Evolutionary conservation across 2,329 filamentous ascomycete genomes (phyloP), one percentile per base, ranked within the genome.

Genomic region (Biscogniauxia sp.): DNA sequence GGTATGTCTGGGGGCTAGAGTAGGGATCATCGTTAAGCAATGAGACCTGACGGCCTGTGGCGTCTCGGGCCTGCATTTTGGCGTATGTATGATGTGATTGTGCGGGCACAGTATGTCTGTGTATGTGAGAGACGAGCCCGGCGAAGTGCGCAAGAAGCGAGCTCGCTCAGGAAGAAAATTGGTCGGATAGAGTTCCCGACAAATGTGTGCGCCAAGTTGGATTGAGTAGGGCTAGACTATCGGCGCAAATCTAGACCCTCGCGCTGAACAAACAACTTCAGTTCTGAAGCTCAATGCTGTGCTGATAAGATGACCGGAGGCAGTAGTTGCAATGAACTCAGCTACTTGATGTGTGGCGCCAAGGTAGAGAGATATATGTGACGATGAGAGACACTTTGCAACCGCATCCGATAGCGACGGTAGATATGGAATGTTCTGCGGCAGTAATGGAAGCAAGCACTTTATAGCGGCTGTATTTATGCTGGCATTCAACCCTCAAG

Each of bases 1-100:
- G 71, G 62, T 76, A 79, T 67, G 73, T 65, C 61, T 63, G 64
- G 59, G 61, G 63, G 61, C 65, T 68, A 19, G 70, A 60, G 59
- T 73, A 69, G 15, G 74, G 70, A 54, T 85, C 83, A 64, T 87
- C 83, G 71, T 87, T 87, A 49, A 88, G 77, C 9, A 88, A 77
- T 56, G 85, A 87, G 70, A 88, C 81, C 72, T 80, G 77, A 66
- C 83, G 82, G 67, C 85, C 85, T 51, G 80, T 77, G 51, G 84
- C 82, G 72, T 87, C 82, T 68, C 80, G 77, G 56, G 79, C 81
- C 63, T 85, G 79, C 82, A 87, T 86, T 65, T 61, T 75, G 7
- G 28, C 28, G 23, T 23, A 23, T 54, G 52, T 37, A 13, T 26
- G n/a, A n/a, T 52, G 23, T 52, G 49, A 9, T 19, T 19, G 49